Evolutionary conservation across 805 yeast genomes (phyloP).

Genomic region (Dipodascus geniculatus): DNA sequence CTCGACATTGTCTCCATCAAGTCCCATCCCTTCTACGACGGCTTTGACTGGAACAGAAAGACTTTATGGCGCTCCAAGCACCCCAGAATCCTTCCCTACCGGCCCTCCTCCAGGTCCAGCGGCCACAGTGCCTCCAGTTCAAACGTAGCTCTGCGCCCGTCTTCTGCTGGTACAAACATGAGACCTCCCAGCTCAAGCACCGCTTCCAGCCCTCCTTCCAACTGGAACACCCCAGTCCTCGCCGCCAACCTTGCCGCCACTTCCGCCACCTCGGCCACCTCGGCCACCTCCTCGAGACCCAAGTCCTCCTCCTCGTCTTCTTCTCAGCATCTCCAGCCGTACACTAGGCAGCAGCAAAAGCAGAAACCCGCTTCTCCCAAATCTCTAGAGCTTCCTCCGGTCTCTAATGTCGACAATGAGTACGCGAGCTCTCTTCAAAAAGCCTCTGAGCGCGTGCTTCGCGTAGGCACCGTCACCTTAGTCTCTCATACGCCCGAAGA

Average conservation of each 20-base stretch:
- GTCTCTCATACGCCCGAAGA: conserved; percentile 9
- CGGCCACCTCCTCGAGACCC: neutral
- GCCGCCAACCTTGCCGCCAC: neutral
- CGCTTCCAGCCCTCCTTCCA: neutral
- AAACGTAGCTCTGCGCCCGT: conserved; percentile 8
- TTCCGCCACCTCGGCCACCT: neutral
- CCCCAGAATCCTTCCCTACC: conserved; percentile 61
- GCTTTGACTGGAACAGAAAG: conserved; percentile 57
- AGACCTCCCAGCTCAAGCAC: neutral
- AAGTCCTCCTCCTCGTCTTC: neutral
- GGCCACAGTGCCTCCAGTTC: conserved; percentile 4
- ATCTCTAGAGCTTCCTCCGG: conserved; percentile 29
- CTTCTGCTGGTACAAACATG: conserved; percentile 13
- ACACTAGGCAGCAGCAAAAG: neutral
- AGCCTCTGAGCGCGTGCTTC: conserved; percentile 37
- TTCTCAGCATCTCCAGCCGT: neutral
- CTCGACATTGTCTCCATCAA: conserved; percentile 46
- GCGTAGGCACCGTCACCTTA: conserved; percentile 31
- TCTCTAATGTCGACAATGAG: conserved; percentile 35
- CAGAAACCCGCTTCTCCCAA: conserved; percentile 20
- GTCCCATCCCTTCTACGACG: conserved; percentile 58
- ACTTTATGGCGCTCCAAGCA: conserved; percentile 57
- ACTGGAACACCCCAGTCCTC: neutral
- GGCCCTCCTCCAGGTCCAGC: conserved; percentile 1
- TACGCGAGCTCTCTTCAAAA: conserved; percentile 34